Conservation (phyloP, 768 basidiomycete genomes). For the Boletus reticulatus region DNA sequence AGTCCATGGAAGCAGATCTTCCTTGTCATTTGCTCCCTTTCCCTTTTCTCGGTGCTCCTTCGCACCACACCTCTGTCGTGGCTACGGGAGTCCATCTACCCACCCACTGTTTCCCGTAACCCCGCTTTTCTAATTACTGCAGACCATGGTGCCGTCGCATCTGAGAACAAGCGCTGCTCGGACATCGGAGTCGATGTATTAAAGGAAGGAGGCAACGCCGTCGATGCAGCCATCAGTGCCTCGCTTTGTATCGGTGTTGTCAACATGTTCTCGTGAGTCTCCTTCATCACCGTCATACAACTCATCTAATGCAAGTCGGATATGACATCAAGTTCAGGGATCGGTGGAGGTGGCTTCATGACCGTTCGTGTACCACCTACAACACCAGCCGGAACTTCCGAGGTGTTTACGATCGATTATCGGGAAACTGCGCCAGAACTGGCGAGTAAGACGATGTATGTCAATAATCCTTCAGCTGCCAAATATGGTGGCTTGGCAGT, state of each 20-base stretch:
- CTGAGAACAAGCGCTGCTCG: conserved; percentile 85
- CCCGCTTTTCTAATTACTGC: conserved; percentile 61
- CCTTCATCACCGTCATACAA: not conserved
- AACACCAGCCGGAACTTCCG: conserved; percentile 41
- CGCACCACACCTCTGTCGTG: not conserved
- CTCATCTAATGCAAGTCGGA: not conserved
- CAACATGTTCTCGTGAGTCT: conserved; percentile 84
- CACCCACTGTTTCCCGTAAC: conserved; percentile 34
- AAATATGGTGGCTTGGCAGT: conserved; percentile 78
- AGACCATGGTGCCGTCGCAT: conserved; percentile 80
- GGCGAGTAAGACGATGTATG: conserved; percentile 78
- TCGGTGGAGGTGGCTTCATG: conserved; percentile 90
- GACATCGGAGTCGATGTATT: conserved; percentile 76
- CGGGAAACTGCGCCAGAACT: conserved; percentile 81
- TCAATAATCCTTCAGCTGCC: conserved; percentile 48
- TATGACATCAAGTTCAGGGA: conserved; percentile 54
- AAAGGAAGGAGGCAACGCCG: conserved; percentile 84
- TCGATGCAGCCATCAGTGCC: conserved; percentile 82
- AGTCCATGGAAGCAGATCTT: conserved; percentile 12
- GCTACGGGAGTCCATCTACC: not conserved
- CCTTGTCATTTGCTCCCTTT: conserved; percentile 9
- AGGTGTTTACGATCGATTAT: conserved; percentile 79
- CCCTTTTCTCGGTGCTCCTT: conserved; percentile 11
- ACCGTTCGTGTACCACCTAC: conserved; percentile 70
- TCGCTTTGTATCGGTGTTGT: conserved; percentile 79